These are phyloP conservation scores for Diaporthe caulivora DNA, from an alignment of 2,329 filamentous ascomycete genomes.

Conservation along the genomic window DNA sequence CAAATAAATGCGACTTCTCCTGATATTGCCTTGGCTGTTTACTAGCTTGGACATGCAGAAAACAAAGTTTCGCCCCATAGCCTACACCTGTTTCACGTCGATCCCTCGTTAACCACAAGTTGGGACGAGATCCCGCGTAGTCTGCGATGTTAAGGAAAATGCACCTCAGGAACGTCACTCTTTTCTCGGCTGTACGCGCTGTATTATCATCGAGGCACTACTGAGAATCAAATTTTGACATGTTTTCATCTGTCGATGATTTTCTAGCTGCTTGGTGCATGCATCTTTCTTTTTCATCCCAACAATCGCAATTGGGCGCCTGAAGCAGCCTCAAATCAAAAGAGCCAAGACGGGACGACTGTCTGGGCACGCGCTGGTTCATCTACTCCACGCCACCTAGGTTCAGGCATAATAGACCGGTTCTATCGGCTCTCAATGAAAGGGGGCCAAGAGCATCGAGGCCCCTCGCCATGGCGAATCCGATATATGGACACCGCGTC, in stretches of 20 bases:
- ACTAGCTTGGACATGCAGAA: conserved; percentile 1
- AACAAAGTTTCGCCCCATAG: conserved; percentile 23
- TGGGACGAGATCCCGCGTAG: too few relatives aligned
- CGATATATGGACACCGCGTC: not conserved
- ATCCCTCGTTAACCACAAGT: not conserved
- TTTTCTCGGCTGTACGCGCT: not conserved
- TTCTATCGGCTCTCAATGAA: not conserved
- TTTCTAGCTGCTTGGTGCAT: not conserved
- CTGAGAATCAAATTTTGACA: not conserved
- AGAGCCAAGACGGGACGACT: conserved; percentile 15
- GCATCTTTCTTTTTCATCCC: not conserved
- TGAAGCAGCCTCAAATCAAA: not conserved
- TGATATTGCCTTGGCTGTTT: not conserved
- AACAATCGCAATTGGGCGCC: not conserved
- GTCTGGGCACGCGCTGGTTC: not conserved
- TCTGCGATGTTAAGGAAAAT: not conserved
- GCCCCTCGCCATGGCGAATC: not conserved
- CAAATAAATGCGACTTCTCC: not conserved
- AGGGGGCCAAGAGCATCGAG: conserved; percentile 1
- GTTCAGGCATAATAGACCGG: not conserved
- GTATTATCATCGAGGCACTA: not conserved
- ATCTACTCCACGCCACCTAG: conserved; percentile 17
- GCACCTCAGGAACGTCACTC: not conserved
- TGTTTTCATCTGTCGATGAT: too few relatives aligned
- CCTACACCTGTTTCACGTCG: conserved; percentile 18